phyloP scores from a whole-genome alignment of 768 basidiomycete genomes.

The Steccherinum ochraceum region DNA sequence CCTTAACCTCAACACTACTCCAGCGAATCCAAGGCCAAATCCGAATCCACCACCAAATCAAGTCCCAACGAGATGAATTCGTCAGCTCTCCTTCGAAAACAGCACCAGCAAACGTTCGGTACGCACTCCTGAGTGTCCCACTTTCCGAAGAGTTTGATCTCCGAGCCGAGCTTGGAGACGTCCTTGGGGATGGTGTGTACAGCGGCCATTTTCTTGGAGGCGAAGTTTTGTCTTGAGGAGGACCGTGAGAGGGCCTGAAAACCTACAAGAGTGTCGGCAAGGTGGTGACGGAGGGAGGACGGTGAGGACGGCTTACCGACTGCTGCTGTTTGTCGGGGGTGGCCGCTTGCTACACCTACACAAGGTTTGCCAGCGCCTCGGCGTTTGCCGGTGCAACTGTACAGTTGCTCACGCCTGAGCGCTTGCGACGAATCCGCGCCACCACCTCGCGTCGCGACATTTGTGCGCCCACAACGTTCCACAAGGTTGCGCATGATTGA shows the following conservation, averaged over 20 bases:
- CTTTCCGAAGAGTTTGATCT: conserved; percentile 96
- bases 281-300: conserved; percentile 10
- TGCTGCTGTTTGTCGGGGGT: conserved; percentile 41
- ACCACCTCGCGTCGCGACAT: no score
- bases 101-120: conserved; percentile 4
- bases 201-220: conserved; percentile 45
- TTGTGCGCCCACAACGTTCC: conserved; percentile 11
- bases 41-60: background rate
- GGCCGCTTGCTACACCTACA: conserved; percentile 23
- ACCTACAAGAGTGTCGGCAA: background rate
- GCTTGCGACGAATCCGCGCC: no score
- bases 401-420: conserved; percentile 28
- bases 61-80: background rate
- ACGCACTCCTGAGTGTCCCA: conserved; percentile 98
- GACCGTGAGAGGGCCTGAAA: conserved; percentile 15
- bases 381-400: conserved; percentile 33
- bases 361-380: conserved; percentile 40
- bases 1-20: conserved; percentile 92
- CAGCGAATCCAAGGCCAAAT: background rate
- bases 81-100: conserved; percentile 1
- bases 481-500: background rate
- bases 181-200: conserved; percentile 76
- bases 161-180: conserved; percentile 72
- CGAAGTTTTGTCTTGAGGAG: conserved; percentile 9
- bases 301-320: conserved; percentile 11